phyloP scores from a whole-genome alignment of 108 stramenopile genomes.

The Pseudonitzschia delicatissima region DNA sequence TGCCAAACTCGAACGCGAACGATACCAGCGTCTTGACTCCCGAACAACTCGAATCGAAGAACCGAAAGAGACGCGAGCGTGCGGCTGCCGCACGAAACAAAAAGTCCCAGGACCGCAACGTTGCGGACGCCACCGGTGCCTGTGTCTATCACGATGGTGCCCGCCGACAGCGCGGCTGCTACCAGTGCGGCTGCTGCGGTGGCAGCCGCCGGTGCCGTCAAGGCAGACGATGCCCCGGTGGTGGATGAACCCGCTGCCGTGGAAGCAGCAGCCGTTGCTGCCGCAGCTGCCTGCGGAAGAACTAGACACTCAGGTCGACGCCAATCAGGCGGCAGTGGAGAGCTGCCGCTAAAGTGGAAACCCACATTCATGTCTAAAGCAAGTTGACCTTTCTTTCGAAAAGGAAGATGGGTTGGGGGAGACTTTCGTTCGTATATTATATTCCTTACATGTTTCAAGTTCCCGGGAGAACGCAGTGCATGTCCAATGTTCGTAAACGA shows the following conservation, averaged over 20 bases:
- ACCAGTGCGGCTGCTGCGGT: conserved; percentile 6
- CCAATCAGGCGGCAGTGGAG: conserved; percentile 32
- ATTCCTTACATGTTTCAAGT: too few relatives aligned
- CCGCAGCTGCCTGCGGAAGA: not conserved
- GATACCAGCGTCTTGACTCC: conserved; percentile 72
- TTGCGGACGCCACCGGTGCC: not conserved
- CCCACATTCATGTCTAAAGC: not conserved
- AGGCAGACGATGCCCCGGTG: not conserved
- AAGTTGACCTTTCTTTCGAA: too few relatives aligned
- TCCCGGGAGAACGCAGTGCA: too few relatives aligned
- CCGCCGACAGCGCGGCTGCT: too few relatives aligned
- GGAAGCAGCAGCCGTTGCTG: conserved; percentile 3
- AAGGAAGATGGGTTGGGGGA: too few relatives aligned
- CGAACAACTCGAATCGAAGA: conserved; percentile 65
- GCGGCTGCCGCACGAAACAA: conserved; percentile 55
- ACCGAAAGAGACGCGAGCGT: conserved; percentile 71
- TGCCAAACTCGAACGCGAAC: conserved; percentile 77
- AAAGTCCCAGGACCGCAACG: conserved; percentile 26
- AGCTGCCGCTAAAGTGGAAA: conserved; percentile 21
- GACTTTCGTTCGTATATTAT: too few relatives aligned
- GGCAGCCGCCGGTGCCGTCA: not conserved
- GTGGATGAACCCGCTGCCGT: not conserved
- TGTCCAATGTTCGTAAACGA: too few relatives aligned
- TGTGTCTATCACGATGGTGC: not conserved
- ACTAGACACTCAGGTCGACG: conserved; percentile 9